Percentiles rank a stretch among this genome's conserved stretches.
Conservation (phyloP, 495 filamentous ascomycete species). For the Gamarada debralockiae region DNA sequence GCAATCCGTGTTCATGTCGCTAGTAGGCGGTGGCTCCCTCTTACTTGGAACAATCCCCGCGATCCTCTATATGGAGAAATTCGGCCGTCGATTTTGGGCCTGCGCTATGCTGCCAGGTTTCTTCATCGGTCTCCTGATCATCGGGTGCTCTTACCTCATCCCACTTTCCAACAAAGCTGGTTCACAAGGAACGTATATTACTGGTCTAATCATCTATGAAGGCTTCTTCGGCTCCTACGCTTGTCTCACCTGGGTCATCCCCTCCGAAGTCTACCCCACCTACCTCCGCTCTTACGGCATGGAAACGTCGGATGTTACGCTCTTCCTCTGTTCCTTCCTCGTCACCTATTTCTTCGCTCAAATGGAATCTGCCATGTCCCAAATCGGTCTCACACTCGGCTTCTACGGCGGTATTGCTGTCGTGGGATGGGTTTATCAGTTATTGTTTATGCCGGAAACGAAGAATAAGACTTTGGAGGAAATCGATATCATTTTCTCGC, state of each 20-base stretch:
- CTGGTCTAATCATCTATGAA: constrained; percentile 56
- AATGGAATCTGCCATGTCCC: constrained; percentile 54
- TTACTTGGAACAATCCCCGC: constrained; percentile 55
- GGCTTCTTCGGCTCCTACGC: constrained; percentile 62
- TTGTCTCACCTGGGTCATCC: constrained; percentile 59
- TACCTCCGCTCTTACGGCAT: constrained; percentile 59
- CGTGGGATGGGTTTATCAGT: constrained; percentile 54
- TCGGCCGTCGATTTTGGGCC: constrained; percentile 60
- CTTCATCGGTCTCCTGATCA: constrained; percentile 54
- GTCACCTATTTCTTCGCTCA: constrained; percentile 60
- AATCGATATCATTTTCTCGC: constrained; percentile 54
- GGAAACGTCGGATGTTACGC: constrained; percentile 50
- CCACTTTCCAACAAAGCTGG: constrained; percentile 33
- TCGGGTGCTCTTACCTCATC: constrained; percentile 51
- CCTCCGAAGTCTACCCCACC: constrained; percentile 56
- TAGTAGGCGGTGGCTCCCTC: constrained; percentile 57
- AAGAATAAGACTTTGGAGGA: constrained; percentile 61
- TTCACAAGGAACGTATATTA: constrained; percentile 49
- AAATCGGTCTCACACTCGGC: constrained; percentile 52
- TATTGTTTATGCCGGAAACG: constrained; percentile 61
- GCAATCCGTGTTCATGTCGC: constrained; percentile 55
- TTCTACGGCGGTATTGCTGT: constrained; percentile 60
- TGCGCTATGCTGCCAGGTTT: constrained; percentile 58
- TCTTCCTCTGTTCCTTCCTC: constrained; percentile 59
- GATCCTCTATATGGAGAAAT: constrained; percentile 56